Evolutionary conservation across 78 protist genomes (phyloP), one percentile per base, ranked within the genome.

Genomic region (Thecamonas trahens): DNA sequence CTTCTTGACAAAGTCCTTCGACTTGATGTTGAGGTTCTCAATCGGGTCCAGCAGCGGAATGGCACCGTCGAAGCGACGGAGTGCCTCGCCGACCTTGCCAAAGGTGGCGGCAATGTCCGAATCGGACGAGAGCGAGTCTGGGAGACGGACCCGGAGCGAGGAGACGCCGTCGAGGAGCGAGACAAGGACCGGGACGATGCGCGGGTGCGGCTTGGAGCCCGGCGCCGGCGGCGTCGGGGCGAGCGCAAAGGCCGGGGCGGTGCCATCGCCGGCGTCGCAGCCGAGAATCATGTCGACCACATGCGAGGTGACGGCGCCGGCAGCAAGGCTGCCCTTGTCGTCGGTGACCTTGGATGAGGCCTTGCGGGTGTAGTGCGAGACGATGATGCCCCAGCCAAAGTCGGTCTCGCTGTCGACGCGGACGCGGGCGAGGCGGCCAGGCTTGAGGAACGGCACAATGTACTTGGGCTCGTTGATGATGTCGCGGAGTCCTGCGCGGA

Each of bases 11-110:
- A n/a, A 71, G 22, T 20, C 53, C 45, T 35, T 69, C 50, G 34
- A 74, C 18, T 60, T 47, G 40, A 93, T 84, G 18, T 42, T 61
- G 91, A 93, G 86, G 65, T 94, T 97, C 37, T 84, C 90, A 31
- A 85, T 61, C 26, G 95, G 91, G 40, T 88, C 93, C 15, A 94
- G 76, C 55, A 72, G 7, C 1, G 96, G 97, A 2, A 91, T 22
- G 34, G 77, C 79, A 18, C 47, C 80, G 28, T 70, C n/a, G 50
- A 72, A 61, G 47, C 92, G 62, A 0, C 26, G 0, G 28, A 34
- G 1, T 2, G 35, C 42, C 62, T 57, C 62, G 29, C 14, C 9
- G n/a, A 5, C 38, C 3, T n/a, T n/a, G n/a, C n/a, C n/a, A n/a
- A 9, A 1, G 60, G 17, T 8, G 38, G 45, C 5, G 20, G 45